phyloP scores from a whole-genome alignment of 306 rosid species.

The Myrica gale region DNA sequence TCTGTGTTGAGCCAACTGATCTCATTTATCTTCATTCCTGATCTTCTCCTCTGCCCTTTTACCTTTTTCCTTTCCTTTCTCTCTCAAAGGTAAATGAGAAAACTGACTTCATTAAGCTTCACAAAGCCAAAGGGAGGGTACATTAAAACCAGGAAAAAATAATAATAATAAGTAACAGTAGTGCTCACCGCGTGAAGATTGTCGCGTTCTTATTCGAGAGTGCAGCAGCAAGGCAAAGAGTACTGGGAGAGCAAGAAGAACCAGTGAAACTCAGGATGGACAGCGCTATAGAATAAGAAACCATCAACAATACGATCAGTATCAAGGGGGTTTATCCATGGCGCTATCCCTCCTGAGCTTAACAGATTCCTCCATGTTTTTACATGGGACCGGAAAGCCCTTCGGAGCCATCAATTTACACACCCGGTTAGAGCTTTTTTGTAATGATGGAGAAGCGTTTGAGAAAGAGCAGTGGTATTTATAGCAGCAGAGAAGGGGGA shows the following conservation, averaged over 20 bases:
- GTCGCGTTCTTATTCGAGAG: not conserved
- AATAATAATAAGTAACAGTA: not conserved
- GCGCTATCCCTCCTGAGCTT: conserved; percentile 99
- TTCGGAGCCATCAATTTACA: too few relatives aligned
- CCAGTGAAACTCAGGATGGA: conserved; percentile 92
- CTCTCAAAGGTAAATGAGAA: not conserved
- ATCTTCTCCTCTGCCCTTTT: not conserved
- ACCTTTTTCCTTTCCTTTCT: not conserved
- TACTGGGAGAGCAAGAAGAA: conserved; percentile 45
- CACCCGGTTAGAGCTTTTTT: not conserved
- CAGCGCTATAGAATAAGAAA: conserved; percentile 49
- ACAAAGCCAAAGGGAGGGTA: not conserved
- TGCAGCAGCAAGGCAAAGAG: not conserved
- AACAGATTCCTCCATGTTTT: conserved; percentile 47
- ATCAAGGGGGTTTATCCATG: conserved; percentile 18
- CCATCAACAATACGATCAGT: not conserved
- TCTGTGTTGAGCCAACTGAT: not conserved
- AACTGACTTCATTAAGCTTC: not conserved
- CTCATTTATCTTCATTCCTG: not conserved
- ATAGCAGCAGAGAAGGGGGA: conserved; percentile 10
- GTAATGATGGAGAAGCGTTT: not conserved
- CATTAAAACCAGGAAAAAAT: not conserved
- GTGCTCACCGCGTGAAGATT: not conserved
- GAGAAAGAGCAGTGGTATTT: not conserved
- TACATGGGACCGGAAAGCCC: not conserved